phyloP scores from a whole-genome alignment of 768 basidiomycete genomes.

The Megacollybia marginata region DNA sequence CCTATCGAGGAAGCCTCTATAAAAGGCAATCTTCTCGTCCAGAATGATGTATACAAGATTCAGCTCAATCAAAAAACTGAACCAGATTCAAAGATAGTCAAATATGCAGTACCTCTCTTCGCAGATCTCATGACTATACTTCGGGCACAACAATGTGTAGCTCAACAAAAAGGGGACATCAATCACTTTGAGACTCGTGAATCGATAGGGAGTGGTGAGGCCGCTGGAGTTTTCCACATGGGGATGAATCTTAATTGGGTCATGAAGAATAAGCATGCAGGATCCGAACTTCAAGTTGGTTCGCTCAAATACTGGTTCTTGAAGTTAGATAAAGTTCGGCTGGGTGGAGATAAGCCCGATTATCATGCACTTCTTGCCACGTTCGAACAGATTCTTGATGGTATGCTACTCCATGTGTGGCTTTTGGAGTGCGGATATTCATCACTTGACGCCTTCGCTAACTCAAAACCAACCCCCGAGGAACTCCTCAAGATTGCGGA shows the following conservation, averaged over 20 bases:
- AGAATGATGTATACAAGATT: not conserved
- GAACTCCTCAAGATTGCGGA: too few relatives aligned
- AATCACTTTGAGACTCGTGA: too few relatives aligned
- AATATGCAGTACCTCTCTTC: conserved; percentile 3
- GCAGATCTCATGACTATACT: conserved; percentile 24
- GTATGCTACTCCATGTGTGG: too few relatives aligned
- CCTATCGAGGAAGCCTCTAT: too few relatives aligned
- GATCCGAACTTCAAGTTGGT: conserved; percentile 7
- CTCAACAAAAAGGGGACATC: conserved; percentile 7
- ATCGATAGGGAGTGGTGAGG: conserved; percentile 12
- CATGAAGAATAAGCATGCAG: conserved; percentile 10
- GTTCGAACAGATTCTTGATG: too few relatives aligned
- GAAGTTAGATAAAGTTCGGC: conserved; percentile 21
- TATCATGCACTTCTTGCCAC: too few relatives aligned
- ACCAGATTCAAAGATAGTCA: too few relatives aligned
- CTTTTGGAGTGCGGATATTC: too few relatives aligned
- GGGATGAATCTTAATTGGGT: conserved; percentile 26
- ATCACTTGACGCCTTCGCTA: conserved; percentile 9
- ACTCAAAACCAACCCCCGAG: conserved; percentile 18
- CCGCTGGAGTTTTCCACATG: conserved; percentile 23
- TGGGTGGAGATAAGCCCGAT: conserved; percentile 25
- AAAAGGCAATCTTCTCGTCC: not conserved
- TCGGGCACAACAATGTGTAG: conserved; percentile 12
- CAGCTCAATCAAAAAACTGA: not conserved
- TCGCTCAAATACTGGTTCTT: conserved; percentile 22